These are phyloP conservation scores for Cladosporium sp. DNA, from an alignment of 2,329 filamentous ascomycete species.

Conservation along the genomic window DNA sequence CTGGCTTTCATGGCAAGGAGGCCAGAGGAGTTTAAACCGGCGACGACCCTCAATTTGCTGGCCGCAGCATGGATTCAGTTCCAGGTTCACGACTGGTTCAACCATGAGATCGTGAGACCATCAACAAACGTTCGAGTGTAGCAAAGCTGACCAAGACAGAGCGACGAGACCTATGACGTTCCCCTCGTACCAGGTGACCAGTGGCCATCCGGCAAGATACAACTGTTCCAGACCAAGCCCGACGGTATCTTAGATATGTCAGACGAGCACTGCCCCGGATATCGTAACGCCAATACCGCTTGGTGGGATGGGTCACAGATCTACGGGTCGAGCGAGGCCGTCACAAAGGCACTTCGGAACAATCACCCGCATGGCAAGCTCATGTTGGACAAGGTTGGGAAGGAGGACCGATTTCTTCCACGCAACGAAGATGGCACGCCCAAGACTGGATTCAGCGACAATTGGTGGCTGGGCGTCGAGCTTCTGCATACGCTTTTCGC, in stretches of 20 bases:
- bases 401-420: conserved; percentile 34
- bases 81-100: conserved; percentile 41
- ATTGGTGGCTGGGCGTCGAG: conserved; percentile 45
- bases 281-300: conserved; percentile 38
- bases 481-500: conserved; percentile 43
- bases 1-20: conserved; percentile 36
- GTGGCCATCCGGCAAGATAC: conserved; percentile 31
- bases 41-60: conserved; percentile 41
- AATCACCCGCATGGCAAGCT: conserved; percentile 36
- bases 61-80: conserved; percentile 48
- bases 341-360: conserved; percentile 33
- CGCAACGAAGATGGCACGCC: conserved; percentile 34
- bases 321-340: conserved; percentile 37
- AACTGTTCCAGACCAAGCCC: conserved; percentile 31
- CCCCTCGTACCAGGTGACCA: conserved; percentile 12
- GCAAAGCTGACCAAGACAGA: conserved; percentile 10
- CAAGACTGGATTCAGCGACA: conserved; percentile 38
- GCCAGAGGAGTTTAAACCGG: conserved; percentile 38
- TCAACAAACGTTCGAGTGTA: background rate
- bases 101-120: conserved; percentile 1
- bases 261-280: conserved; percentile 36
- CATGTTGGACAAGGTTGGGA: conserved; percentile 28
- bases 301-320: conserved; percentile 47
- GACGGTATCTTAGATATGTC: conserved; percentile 32
- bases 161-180: conserved; percentile 13